phyloP scores from a whole-genome alignment of 805 yeast species.

The Wickerhamiella sergipiensis region DNA sequence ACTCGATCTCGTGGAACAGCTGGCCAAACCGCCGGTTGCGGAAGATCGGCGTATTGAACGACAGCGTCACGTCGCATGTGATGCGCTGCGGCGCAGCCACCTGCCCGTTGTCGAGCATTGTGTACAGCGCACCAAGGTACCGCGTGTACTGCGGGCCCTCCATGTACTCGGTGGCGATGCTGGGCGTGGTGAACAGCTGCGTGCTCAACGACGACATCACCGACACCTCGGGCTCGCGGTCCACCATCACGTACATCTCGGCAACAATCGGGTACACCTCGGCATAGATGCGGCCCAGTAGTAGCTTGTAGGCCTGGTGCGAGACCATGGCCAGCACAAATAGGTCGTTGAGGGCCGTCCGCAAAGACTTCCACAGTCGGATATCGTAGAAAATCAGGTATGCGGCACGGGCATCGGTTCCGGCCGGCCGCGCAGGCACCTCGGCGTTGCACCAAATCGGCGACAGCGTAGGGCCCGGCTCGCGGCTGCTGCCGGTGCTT shows the following conservation, averaged over 20 bases:
- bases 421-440: neutral
- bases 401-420: constrained; percentile 32
- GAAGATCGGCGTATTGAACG: constrained; percentile 29
- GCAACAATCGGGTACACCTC: constrained; percentile 68
- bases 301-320: constrained; percentile 38
- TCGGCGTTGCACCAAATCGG: constrained; percentile 1
- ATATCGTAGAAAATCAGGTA: constrained; percentile 52
- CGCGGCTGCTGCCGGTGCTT: neutral
- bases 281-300: constrained; percentile 67
- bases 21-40: constrained; percentile 69
- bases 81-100: constrained; percentile 33
- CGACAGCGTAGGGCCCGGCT: neutral
- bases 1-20: constrained; percentile 65
- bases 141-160: constrained; percentile 51
- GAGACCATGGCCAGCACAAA: constrained; percentile 53
- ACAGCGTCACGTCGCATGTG: neutral
- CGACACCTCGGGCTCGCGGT: constrained; percentile 80
- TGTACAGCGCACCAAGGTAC: constrained; percentile 48
- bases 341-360: constrained; percentile 47
- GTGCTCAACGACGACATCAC: constrained; percentile 61
- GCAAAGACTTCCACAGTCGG: constrained; percentile 52
- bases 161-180: constrained; percentile 51
- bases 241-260: constrained; percentile 55
- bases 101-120: constrained; percentile 43
- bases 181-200: constrained; percentile 83